These are phyloP conservation scores for Coniosporium tulheliwenetii DNA, from an alignment of 2,329 filamentous ascomycete species.

Conservation along the genomic window DNA sequence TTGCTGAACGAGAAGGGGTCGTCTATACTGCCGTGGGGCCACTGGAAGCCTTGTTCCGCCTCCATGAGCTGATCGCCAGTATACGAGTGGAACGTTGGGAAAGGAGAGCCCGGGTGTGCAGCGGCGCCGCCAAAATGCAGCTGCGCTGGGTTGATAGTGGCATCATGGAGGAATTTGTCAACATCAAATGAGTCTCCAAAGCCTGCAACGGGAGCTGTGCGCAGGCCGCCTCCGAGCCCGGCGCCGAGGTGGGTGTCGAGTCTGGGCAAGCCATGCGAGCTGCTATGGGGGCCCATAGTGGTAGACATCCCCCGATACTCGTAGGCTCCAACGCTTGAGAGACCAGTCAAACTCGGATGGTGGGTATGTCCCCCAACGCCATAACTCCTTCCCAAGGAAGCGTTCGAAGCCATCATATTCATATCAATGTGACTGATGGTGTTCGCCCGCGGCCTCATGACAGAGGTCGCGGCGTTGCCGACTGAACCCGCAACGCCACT, in stretches of 20 bases:
- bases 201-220: slow-evolving; percentile 62
- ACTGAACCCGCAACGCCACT: slow-evolving; percentile 33
- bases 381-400: slow-evolving; percentile 25
- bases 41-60: slow-evolving; percentile 66
- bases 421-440: slow-evolving; percentile 90
- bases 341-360: slow-evolving; percentile 58
- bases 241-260: slow-evolving; percentile 62
- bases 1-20: slow-evolving; percentile 52
- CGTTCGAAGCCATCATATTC: slow-evolving; percentile 7
- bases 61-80: slow-evolving; percentile 41
- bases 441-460: slow-evolving; percentile 80
- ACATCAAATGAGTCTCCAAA: slow-evolving; percentile 53
- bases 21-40: slow-evolving; percentile 63
- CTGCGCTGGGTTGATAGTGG: slow-evolving; percentile 49
- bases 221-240: slow-evolving; percentile 51
- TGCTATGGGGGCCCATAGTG: slow-evolving; percentile 49
- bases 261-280: slow-evolving; percentile 58
- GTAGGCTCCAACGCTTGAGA: slow-evolving; percentile 39
- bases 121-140: slow-evolving; percentile 73
- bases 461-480: slow-evolving; percentile 34
- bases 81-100: slow-evolving; percentile 33
- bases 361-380: slow-evolving; percentile 42
- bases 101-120: slow-evolving; percentile 38
- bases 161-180: slow-evolving; percentile 49
- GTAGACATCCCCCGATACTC: slow-evolving; percentile 60